Evolutionary conservation across 1,284 basidiomycete species (phyloP).

Genomic region (Ceratorhiza oryzae-sativae): DNA sequence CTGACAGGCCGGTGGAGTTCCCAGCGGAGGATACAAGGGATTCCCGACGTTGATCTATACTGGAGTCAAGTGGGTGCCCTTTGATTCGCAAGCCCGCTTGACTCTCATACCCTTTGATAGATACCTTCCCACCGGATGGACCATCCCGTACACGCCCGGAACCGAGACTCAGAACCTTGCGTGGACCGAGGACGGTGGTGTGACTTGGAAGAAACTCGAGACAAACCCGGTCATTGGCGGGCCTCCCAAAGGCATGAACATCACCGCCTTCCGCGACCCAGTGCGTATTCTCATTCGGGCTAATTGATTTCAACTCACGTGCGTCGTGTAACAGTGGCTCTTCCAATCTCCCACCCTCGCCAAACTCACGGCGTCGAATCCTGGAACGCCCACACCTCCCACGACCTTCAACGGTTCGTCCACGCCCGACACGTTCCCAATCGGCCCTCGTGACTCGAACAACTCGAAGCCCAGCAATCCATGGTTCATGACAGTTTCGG

Average conservation of each 20-base stretch:
- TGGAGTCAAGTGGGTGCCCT: constrained; percentile 20
- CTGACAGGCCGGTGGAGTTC: constrained; percentile 6
- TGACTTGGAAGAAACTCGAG: constrained; percentile 35
- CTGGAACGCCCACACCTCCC: constrained; percentile 12
- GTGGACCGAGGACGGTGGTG: constrained; percentile 38
- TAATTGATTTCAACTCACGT: not conserved
- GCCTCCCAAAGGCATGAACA: constrained; percentile 27
- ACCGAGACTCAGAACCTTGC: constrained; percentile 37
- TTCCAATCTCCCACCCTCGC: constrained; percentile 35
- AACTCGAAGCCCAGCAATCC: constrained; percentile 10
- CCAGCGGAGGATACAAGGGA: constrained; percentile 29
- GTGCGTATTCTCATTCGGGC: not conserved
- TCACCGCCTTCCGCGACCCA: constrained; percentile 29
- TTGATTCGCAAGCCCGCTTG: not conserved
- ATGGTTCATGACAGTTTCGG: constrained; percentile 32
- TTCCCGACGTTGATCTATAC: constrained; percentile 37
- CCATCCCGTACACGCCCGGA: constrained; percentile 21
- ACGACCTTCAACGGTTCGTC: constrained; percentile 33
- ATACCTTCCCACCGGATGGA: constrained; percentile 25
- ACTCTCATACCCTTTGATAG: not conserved
- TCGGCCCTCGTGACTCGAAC: not conserved
- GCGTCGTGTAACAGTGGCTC: constrained; percentile 5
- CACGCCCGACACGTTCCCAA: not conserved
- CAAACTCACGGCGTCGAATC: constrained; percentile 17
- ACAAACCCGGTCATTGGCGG: constrained; percentile 33